These are phyloP conservation scores for barrel medic (Medicago truncatula) DNA, from an alignment of 306 rosid genomes.

Conservation along the genomic window MtrunA17r5.0-ANR NC_053042.1:12544001-12544500, in stretches of 20 bases:
- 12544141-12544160: neutral
- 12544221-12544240: neutral
- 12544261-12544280: neutral
- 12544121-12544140: neutral
- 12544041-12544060: neutral
- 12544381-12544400: neutral
- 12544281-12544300: neutral
- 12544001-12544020: neutral
- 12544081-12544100: neutral
- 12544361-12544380: neutral
- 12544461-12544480: constrained; percentile 78
- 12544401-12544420: constrained; percentile 20
- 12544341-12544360: no score
- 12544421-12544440: constrained; percentile 3
- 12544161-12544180: neutral
- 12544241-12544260: neutral
- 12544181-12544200: neutral
- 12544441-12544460: constrained; percentile 67
- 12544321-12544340: neutral
- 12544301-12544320: neutral
- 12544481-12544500: constrained; percentile 90
- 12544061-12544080: neutral
- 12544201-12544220: neutral
- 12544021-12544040: neutral
- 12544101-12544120: neutral